Evolutionary conservation across 2,329 filamentous ascomycete species (phyloP), one percentile per base, ranked within the genome.

Genomic region (Trichoderma hamatum): DNA sequence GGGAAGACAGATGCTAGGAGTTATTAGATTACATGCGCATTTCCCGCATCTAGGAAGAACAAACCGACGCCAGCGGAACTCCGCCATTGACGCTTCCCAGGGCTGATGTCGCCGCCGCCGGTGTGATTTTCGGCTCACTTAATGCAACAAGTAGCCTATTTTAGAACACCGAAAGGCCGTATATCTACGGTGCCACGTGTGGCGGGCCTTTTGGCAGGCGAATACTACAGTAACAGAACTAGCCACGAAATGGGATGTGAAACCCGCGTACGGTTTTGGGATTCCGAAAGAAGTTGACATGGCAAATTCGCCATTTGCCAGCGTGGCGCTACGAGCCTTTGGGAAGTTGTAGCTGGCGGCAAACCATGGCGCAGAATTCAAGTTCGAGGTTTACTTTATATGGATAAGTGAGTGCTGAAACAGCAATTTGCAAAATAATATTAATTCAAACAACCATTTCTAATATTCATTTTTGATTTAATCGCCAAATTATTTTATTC

Each of bases 161-260:
- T 11, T 11, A 5, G n/a, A 49, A 49, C 2, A 24, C 46, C 21
- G 46, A 49, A 3, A 24, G n/a, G n/a, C 46, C 46, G 46, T 5
- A 24, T 3, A 30, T 55, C 51, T 32, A 28, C 59, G 26, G 39
- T 32, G 59, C 59, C 59, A 61, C 59, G 39, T 61, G 59, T 61
- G 39, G 39, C 59, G 59, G 59, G 19, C 39, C 6, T 16, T n/a
- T 9, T n/a, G 19, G 43, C 43, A 39, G 43, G 1, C 43, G 19
- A 1, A 19, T n/a, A n/a, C n/a, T n/a, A n/a, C n/a, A n/a, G n/a
- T 39, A 39, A 16, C 5, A 1, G 36, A 43, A 19, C 36, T 43
- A 43, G n/a, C 10, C 11, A 21, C 39, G 43, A 21, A 49, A 49
- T 21, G 21, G 43, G 19, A 49, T 4, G 43, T 24, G 46, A 49